phyloP scores from a whole-genome alignment of 352 stramenopile genomes.

The Pythium folliculosum region DNA sequence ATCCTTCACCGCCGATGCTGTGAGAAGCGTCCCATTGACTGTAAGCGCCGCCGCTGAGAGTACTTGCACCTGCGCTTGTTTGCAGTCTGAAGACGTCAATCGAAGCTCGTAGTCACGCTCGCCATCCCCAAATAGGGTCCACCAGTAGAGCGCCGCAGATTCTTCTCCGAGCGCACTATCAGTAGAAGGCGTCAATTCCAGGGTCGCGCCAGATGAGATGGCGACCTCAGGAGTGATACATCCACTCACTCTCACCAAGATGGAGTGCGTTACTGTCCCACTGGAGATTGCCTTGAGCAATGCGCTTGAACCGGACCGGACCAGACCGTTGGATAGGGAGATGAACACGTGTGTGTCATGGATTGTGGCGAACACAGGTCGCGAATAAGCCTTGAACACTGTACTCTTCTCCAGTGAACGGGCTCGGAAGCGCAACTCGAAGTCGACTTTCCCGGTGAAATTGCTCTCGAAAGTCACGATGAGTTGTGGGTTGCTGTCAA shows the following conservation, averaged over 20 bases:
- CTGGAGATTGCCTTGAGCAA: neutral
- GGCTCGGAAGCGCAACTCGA: conserved; percentile 15
- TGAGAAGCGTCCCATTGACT: neutral
- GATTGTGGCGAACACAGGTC: conserved; percentile 2
- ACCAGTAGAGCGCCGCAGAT: neutral
- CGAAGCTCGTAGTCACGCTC: neutral
- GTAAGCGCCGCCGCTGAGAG: neutral
- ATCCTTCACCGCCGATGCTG: neutral
- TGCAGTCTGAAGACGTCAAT: conserved; percentile 7
- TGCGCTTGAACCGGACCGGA: conserved; percentile 1
- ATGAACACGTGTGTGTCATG: conserved; percentile 9
- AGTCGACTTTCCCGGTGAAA: neutral
- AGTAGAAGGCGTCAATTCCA: neutral
- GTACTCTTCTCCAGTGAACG: neutral
- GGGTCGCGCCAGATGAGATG: neutral
- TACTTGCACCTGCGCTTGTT: conserved; percentile 3
- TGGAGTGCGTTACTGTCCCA: neutral
- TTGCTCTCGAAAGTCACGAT: conserved; percentile 4
- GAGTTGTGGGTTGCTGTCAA: conserved; percentile 5
- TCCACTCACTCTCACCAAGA: conserved; percentile 13
- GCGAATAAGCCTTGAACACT: conserved; percentile 4
- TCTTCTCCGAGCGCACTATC: neutral
- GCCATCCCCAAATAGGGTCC: neutral
- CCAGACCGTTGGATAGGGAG: conserved; percentile 19
- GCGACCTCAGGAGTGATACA: conserved; percentile 1